Evolutionary conservation across 208 protist genomes (phyloP), one percentile per base, ranked within the genome.

Genomic region (Trypanosoma vivax): DNA sequence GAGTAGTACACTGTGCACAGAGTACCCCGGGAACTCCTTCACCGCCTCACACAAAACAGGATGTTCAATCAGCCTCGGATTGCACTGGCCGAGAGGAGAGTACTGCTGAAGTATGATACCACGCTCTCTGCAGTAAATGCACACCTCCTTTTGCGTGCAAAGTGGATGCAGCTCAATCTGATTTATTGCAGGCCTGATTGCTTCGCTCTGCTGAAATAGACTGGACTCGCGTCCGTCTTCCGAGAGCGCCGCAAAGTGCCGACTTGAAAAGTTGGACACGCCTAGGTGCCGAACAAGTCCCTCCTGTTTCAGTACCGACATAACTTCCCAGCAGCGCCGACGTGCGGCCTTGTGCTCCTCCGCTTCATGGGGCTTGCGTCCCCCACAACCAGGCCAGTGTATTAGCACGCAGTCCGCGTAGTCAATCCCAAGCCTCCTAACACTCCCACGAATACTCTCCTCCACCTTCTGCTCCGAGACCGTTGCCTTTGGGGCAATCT

Each of bases 141-240:
- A 76, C 10, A 85, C 66, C 2, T 75, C 73, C 5, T 41, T 25
- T 60, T 91, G 88, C 18, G 72, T 23, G 50, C 88, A 91, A 3
- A 94, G 58, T 18, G 83, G 83, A 50, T 94, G 83, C n/a, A 94
- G 63, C 52, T 94, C 88, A 46, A 94, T 82, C 27, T 94, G 88
- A 51, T 94, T 90, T 9, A 94, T 31, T 24, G 14, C 42, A 11
- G 50, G 37, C n/a, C 37, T 31, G 27, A 25, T 35, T 41, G 21
- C n/a, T 33, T 51, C 50, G 29, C 5, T 13, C 0, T 0, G 11
- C 23, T 42, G 38, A 60, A 65, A 58, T 2, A 59, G 21, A 35
- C 19, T 16, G 2, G 10, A 37, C 13, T 38, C 46, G 6, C 25
- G 21, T 31, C 10, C 16, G 11, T 43, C 47, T 13, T 23, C 37